Percentiles rank a stretch among this genome's conserved stretches.
phyloP scores from a whole-genome alignment of 1,139 yeast species.

The Pichiaceae sp. region DNA sequence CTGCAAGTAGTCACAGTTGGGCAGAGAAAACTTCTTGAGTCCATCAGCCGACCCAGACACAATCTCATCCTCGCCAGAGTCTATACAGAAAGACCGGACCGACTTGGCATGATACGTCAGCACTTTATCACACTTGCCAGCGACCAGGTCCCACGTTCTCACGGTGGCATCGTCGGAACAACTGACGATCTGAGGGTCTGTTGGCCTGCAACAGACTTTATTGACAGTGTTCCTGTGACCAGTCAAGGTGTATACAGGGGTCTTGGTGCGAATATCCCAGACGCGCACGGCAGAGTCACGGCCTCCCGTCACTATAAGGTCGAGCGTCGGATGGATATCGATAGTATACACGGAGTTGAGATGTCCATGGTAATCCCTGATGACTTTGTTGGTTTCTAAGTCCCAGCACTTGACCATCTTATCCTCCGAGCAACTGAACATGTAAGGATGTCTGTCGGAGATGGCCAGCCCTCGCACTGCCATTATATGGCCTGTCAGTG shows the following conservation, averaged over 20 bases:
- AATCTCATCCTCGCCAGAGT: slow-evolving; percentile 51
- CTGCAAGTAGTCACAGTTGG: slow-evolving; percentile 59
- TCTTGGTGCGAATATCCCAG: slow-evolving; percentile 87
- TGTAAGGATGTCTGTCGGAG: slow-evolving; percentile 71
- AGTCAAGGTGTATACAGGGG: slow-evolving; percentile 64
- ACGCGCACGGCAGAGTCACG: slow-evolving; percentile 79
- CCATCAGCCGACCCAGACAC: slow-evolving; percentile 77
- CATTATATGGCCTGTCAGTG: slow-evolving; percentile 89
- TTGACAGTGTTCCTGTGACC: slow-evolving; percentile 81
- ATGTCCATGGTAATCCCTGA: slow-evolving; percentile 91
- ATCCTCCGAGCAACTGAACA: slow-evolving; percentile 91
- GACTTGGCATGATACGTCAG: slow-evolving; percentile 82
- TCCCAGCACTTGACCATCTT: slow-evolving; percentile 97
- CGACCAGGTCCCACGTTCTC: slow-evolving; percentile 78
- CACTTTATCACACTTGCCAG: slow-evolving; percentile 50
- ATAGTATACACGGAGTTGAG: slow-evolving; percentile 81
- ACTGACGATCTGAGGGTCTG: slow-evolving; percentile 81
- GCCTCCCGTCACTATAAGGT: slow-evolving; percentile 83
- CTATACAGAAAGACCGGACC: slow-evolving; percentile 58
- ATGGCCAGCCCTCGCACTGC: slow-evolving; percentile 71
- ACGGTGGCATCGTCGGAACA: slow-evolving; percentile 83
- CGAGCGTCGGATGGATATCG: slow-evolving; percentile 80
- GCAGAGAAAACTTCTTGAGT: slow-evolving; percentile 76
- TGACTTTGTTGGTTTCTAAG: slow-evolving; percentile 72
- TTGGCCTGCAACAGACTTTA: slow-evolving; percentile 54